Conservation (phyloP, 2,329 filamentous ascomycete species). For the Ophiostoma ulmi region DNA sequence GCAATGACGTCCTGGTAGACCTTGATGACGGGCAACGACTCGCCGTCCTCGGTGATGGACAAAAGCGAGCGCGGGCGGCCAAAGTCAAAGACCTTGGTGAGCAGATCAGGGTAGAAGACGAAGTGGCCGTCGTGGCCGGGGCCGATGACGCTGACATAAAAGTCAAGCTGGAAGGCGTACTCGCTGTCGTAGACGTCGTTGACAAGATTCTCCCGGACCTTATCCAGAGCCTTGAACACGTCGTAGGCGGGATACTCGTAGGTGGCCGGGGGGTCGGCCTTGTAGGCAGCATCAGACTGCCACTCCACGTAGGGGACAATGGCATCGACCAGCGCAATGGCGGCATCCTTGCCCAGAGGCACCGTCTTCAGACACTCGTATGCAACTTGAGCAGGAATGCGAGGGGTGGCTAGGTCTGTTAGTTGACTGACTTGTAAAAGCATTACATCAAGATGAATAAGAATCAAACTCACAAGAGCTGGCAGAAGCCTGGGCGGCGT, state of each 20-base stretch:
- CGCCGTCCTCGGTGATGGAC: conserved; percentile 36
- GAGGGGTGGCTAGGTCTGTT: conserved; percentile 29
- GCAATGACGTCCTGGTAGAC: conserved; percentile 38
- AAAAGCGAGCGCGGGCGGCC: conserved; percentile 39
- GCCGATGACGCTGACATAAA: conserved; percentile 39
- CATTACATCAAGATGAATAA: neutral
- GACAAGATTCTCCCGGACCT: conserved; percentile 34
- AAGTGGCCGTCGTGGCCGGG: conserved; percentile 42
- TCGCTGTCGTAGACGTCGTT: conserved; percentile 38
- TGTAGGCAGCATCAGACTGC: conserved; percentile 38
- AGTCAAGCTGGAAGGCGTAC: conserved; percentile 39
- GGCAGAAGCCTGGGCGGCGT: conserved; percentile 24
- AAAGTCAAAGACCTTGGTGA: conserved; percentile 38
- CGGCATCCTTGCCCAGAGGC: conserved; percentile 38
- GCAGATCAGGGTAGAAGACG: conserved; percentile 39
- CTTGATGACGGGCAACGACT: conserved; percentile 42
- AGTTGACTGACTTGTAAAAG: neutral
- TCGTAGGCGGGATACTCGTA: conserved; percentile 40
- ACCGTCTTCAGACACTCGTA: conserved; percentile 41
- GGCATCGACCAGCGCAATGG: conserved; percentile 38
- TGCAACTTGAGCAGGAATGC: conserved; percentile 37
- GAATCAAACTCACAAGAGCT: neutral
- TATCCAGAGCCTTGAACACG: conserved; percentile 35
- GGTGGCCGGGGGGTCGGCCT: conserved; percentile 37
- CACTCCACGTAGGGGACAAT: conserved; percentile 41